Base-by-base conservation (phyloP, 768 basidiomycete species). In the Floccularia luteovirens region DNA sequence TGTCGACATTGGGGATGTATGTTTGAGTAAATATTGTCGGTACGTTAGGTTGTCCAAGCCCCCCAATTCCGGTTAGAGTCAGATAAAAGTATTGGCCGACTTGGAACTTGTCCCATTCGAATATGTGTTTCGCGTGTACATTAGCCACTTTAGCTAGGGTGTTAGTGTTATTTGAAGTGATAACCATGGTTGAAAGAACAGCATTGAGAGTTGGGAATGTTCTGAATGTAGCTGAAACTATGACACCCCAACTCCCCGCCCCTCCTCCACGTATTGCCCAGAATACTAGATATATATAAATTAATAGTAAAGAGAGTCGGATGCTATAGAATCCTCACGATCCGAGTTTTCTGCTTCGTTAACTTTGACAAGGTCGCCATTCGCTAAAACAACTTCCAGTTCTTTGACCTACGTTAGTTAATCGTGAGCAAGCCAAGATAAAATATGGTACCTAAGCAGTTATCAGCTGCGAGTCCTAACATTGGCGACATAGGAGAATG, bases 161-260 rank as follows among this genome's bases (percentile, higher is more conserved):
- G 12, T 42, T 39, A 39, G 48, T 44, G 21, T 42, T 46, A 34
- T 46, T 24, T 1, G 52, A 43, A 8, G 33, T 11, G 43, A 61
- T 44, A 16, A 31, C 25, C 8, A 53, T 36, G 11, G 35, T 22
- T 25, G 55, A 53, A 11, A 51, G 8, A 16, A 58, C 49, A 8
- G 38, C 51, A 19, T 57, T 50, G 46, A 66, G 64, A 22, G 55
- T 61, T 5, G 62, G 59, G 52, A 48, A 60, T 0, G 60, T 59
- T 21, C 49, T 52, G 49, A 63, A 47, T 4, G 63, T 66, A 0
- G 59, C 58, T 17, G 59, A 57, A 19, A 62, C 48, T 30, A 66
- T 55, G n/a, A 65, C 54, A 16, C 62, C 64, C 63, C 60, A 67
- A 25, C 55, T 60, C 6, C 64, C 64, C 7, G 52, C 43, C 14